Percentiles rank a stretch among this genome's conserved stretches.
phyloP scores from a whole-genome alignment of 2,329 filamentous ascomycete species.

The Paecilomyces niveus region DNA sequence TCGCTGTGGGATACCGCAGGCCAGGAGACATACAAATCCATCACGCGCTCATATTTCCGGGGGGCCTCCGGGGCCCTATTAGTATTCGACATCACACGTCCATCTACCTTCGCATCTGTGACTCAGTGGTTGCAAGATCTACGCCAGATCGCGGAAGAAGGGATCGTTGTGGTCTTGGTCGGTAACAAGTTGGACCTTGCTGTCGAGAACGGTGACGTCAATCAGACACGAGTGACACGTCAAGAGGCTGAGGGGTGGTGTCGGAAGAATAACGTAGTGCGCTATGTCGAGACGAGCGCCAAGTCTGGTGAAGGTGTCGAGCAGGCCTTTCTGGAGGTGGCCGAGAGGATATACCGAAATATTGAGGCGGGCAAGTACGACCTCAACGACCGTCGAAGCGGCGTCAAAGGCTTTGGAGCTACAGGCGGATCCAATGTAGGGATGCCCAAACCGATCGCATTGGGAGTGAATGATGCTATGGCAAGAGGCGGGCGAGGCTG shows the following conservation, averaged over 20 bases:
- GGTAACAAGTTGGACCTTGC: constrained; percentile 91
- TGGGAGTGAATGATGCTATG: constrained; percentile 43
- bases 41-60: constrained; percentile 89
- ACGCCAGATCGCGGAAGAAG: constrained; percentile 87
- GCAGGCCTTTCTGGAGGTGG: constrained; percentile 83
- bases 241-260: constrained; percentile 91
- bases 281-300: constrained; percentile 93
- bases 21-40: constrained; percentile 95
- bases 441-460: constrained; percentile 34
- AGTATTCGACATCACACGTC: constrained; percentile 89
- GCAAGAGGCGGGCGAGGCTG: constrained; percentile 31
- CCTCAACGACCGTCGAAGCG: constrained; percentile 82
- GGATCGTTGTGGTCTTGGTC: constrained; percentile 89
- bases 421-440: constrained; percentile 28
- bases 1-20: constrained; percentile 94
- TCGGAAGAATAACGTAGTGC: constrained; percentile 71
- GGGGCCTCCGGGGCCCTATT: constrained; percentile 72
- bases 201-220: constrained; percentile 32
- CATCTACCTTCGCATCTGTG: constrained; percentile 76
- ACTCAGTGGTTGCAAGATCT: constrained; percentile 93
- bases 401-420: constrained; percentile 63
- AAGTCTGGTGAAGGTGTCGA: constrained; percentile 95
- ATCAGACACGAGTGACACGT: constrained; percentile 67
- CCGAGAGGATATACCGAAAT: constrained; percentile 92
- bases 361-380: constrained; percentile 95